phyloP scores from a whole-genome alignment of 202 grass and related monocot genomes.

The Hordeum pubiflorum region DNA sequence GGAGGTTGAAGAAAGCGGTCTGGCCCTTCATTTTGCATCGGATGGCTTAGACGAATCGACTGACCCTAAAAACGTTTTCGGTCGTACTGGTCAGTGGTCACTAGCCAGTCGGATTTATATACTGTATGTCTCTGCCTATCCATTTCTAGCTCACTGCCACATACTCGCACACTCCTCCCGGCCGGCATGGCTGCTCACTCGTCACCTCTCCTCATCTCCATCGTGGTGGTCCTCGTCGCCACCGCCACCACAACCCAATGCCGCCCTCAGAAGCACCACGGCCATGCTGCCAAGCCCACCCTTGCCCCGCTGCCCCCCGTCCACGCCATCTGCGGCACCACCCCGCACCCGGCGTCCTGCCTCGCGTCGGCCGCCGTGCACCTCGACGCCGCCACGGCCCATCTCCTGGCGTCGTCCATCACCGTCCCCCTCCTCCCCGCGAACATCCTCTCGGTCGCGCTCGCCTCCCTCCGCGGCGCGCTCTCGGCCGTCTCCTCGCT shows the following conservation, averaged over 20 bases:
- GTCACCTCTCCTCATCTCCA: not conserved
- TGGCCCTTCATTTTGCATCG: too few species aligned
- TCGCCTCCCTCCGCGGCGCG: slow-evolving; percentile 46
- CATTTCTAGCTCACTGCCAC: not conserved
- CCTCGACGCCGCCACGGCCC: slow-evolving; percentile 21
- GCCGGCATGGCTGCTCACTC: slow-evolving; percentile 30
- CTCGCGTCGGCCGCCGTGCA: slow-evolving; percentile 31
- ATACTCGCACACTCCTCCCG: not conserved
- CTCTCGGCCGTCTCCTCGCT: slow-evolving; percentile 33
- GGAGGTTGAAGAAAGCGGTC: too few species aligned
- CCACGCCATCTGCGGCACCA: slow-evolving; percentile 46
- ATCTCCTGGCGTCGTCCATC: not conserved
- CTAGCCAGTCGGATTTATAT: too few species aligned
- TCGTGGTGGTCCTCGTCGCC: not conserved
- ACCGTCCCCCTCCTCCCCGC: slow-evolving; percentile 8
- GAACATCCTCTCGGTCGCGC: slow-evolving; percentile 21
- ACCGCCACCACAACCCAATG: slow-evolving; percentile 6
- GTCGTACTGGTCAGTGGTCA: too few species aligned
- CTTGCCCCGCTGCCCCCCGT: not conserved
- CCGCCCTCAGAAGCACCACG: slow-evolving; percentile 24
- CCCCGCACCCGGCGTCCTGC: slow-evolving; percentile 54
- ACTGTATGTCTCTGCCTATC: not conserved
- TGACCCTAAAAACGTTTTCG: too few species aligned
- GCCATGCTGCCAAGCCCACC: not conserved
- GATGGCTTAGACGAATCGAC: too few species aligned